Percentiles rank a stretch among this genome's conserved stretches.
Evolutionary conservation across 345 rosid genomes (phyloP).

Genomic region (Acer saccharum): DNA sequence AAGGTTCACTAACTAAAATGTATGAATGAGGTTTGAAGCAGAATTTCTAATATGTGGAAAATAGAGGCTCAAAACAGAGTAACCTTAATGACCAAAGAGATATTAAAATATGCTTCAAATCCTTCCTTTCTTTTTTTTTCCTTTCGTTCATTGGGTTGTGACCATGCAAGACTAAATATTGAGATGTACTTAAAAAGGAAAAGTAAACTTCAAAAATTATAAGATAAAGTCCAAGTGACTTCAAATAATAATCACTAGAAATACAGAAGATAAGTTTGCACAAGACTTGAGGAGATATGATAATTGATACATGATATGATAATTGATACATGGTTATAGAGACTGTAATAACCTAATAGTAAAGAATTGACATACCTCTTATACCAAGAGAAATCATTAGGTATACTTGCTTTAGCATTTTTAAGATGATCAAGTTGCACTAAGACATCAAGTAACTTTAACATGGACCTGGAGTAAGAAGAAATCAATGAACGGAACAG

Average conservation of each 20-base stretch:
- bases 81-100: slow-evolving; percentile 4
- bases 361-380: slow-evolving; percentile 59
- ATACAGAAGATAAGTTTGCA: slow-evolving; percentile 3
- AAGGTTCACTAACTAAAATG: background rate
- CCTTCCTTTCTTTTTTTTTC: background rate
- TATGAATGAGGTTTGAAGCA: background rate
- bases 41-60: background rate
- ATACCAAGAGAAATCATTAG: slow-evolving; percentile 99
- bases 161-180: slow-evolving; percentile 1
- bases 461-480: slow-evolving; percentile 73
- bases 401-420: slow-evolving; percentile 99
- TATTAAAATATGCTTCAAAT: background rate
- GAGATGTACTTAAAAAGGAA: background rate
- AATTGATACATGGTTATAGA: background rate
- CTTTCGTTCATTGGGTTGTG: background rate
- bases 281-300: background rate
- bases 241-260: background rate
- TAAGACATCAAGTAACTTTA: slow-evolving; percentile 90
- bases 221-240: background rate
- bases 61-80: slow-evolving; percentile 1
- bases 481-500: slow-evolving; percentile 22
- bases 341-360: slow-evolving; percentile 4
- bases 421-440: slow-evolving; percentile 99
- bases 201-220: background rate
- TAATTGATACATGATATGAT: background rate